Base-by-base conservation (phyloP, 2,329 filamentous ascomycete genomes). In the Pseudogymnoascus sp. region DNA sequence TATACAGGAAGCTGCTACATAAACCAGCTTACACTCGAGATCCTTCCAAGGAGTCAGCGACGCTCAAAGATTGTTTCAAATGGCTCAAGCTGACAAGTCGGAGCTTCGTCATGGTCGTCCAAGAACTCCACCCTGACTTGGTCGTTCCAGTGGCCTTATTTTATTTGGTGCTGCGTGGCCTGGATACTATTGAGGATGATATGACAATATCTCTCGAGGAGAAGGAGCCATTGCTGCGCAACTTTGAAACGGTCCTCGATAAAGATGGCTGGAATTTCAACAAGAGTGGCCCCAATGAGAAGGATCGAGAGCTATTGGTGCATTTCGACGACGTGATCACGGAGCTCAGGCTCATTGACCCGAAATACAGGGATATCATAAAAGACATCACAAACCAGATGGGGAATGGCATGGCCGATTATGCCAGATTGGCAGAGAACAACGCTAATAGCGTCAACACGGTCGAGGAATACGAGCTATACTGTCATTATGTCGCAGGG, bases 401-500 rank as follows among this genome's bases (percentile, higher is more conserved):
- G 95, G 93, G 93, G 67, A 93, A 97, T 72, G 95, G 95, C 69
- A 99, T 99, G 95, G 95, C 95, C 28, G 93, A 99, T 77, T 99
- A 96, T 74, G 90, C 85, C 41, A 81, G 89, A 68, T 95, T 96
- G 70, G 88, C 90, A 12, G 90, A 95, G 70, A 83, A 89, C 76
- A 91, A 92, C 70, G 79, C 84, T 67, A 86, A 91, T 64, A 91
- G 91, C 58, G 88, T 97, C 64, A 83, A 91, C 72, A 93, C 90
- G 0, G 78, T 96, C 69, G 83, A 88, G 61, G 93, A 97, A 69
- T 99, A 97, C 75, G 93, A 99, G 78, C 80, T 93, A 62, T 99
- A 99, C 81, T 99, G 95, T 78, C 92, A 96, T 76, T 97, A 97
- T 73, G 95, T 99, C 31, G 95, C 95, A n/a, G 95, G 95, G 31